phyloP scores from a whole-genome alignment of 805 yeast species.

The Yarrowia keelungensis region DNA sequence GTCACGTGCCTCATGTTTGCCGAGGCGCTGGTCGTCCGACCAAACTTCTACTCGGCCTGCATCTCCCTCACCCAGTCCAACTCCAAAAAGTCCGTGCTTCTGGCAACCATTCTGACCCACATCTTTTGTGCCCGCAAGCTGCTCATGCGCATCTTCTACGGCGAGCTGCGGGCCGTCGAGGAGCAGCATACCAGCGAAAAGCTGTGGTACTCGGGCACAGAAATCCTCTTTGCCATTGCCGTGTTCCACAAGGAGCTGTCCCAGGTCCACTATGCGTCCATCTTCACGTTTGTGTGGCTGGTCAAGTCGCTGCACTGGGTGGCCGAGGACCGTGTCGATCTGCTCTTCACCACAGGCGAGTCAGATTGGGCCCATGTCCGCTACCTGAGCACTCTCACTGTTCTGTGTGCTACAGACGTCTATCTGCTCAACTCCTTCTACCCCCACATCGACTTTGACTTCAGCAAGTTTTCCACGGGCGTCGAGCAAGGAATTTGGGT shows the following conservation, averaged over 20 bases:
- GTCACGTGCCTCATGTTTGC: conserved; percentile 51
- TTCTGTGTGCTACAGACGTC: conserved; percentile 60
- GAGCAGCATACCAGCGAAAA: conserved; percentile 74
- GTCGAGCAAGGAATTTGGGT: conserved; percentile 55
- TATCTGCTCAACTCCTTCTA: conserved; percentile 46
- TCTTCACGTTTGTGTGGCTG: conserved; percentile 37
- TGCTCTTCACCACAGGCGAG: conserved; percentile 55
- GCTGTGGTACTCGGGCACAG: conserved; percentile 68
- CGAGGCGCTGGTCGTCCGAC: conserved; percentile 53
- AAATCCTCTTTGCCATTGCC: conserved; percentile 61
- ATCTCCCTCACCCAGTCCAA: conserved; percentile 60
- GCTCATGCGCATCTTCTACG: conserved; percentile 57
- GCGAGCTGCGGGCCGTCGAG: conserved; percentile 76
- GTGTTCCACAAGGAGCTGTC: conserved; percentile 59
- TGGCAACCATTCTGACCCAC: conserved; percentile 45
- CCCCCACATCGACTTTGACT: conserved; percentile 50
- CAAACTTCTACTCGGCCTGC: conserved; percentile 59
- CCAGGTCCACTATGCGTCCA: conserved; percentile 38
- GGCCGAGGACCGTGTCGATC: conserved; percentile 60
- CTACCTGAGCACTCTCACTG: conserved; percentile 55
- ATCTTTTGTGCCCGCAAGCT: conserved; percentile 37
- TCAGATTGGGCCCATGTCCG: conserved; percentile 52
- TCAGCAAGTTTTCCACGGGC: conserved; percentile 57
- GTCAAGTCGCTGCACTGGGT: conserved; percentile 64
- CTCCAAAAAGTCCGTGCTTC: conserved; percentile 56